Evolutionary conservation across 129 eudicot genomes (phyloP).

Genomic region (Helichrysum umbraculigerum): DNA sequence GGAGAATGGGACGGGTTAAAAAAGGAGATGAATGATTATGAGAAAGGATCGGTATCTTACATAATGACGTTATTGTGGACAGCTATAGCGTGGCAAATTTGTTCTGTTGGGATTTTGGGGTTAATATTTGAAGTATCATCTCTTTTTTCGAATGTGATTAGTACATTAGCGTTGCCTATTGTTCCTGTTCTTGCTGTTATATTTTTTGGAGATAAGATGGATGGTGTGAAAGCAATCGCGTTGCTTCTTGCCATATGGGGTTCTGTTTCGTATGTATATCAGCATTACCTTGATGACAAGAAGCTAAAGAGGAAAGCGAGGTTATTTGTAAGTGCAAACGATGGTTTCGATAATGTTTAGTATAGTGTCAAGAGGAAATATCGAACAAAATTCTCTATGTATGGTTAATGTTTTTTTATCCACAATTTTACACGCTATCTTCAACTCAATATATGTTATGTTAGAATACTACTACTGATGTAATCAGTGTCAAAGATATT

Average conservation of each 20-base stretch:
- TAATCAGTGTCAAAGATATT: too few relatives aligned
- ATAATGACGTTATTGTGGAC: constrained; percentile 54
- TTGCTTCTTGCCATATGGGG: constrained; percentile 65
- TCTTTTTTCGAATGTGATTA: constrained; percentile 57
- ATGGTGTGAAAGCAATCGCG: constrained; percentile 57
- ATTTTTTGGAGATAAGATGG: constrained; percentile 56
- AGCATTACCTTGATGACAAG: constrained; percentile 49
- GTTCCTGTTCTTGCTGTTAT: constrained; percentile 62
- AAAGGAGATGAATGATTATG: constrained; percentile 38
- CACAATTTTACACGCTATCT: too few relatives aligned
- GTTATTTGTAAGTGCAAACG: constrained; percentile 17
- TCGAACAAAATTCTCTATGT: too few relatives aligned
- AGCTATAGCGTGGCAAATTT: constrained; percentile 55
- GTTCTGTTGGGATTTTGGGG: constrained; percentile 48
- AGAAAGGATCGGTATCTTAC: constrained; percentile 50
- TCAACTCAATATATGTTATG: too few relatives aligned
- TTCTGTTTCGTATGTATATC: constrained; percentile 55
- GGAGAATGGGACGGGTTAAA: constrained; percentile 48
- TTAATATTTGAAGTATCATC: constrained; percentile 65
- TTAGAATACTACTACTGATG: too few relatives aligned
- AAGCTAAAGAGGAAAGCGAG: constrained; percentile 27
- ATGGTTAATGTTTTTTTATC: too few relatives aligned
- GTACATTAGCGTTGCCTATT: constrained; percentile 51
- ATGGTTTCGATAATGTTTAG: constrained; percentile 21
- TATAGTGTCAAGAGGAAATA: background rate